Percentiles rank a stretch among this genome's conserved stretches.
These are phyloP conservation scores for Chalciporus piperatus DNA, from an alignment of 768 basidiomycete species.

Conservation along the genomic window DNA sequence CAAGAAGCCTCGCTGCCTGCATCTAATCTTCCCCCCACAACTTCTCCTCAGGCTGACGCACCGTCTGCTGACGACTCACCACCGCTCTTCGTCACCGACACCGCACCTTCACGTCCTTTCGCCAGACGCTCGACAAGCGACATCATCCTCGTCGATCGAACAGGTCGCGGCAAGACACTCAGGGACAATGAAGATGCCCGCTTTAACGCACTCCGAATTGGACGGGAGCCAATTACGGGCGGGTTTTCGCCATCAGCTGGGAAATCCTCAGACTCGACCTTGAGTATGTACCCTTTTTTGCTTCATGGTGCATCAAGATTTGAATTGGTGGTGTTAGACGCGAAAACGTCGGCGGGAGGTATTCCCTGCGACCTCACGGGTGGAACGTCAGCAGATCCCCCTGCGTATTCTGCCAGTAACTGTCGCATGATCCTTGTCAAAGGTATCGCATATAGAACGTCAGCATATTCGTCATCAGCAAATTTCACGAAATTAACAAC, in stretches of 20 bases:
- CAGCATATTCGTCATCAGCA: neutral
- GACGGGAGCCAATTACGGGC: neutral
- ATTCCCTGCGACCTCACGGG: neutral
- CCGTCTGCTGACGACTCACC: neutral
- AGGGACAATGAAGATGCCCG: conserved; percentile 12
- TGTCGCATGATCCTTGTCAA: conserved; percentile 29
- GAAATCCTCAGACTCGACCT: conserved; percentile 1
- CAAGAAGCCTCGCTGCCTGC: neutral
- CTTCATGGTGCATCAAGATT: neutral
- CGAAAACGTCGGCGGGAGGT: neutral
- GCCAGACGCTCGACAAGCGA: conserved; percentile 14
- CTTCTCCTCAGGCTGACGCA: neutral
- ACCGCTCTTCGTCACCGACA: conserved; percentile 40
- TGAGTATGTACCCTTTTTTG: conserved; percentile 6
- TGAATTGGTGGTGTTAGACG: neutral
- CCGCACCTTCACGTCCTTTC: conserved; percentile 25
- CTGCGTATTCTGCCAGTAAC: conserved; percentile 20
- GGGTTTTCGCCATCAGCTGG: neutral
- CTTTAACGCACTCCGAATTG: neutral
- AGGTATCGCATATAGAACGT: conserved; percentile 29
- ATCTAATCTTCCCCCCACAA: neutral
- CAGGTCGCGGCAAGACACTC: conserved; percentile 10
- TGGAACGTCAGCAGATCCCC: conserved; percentile 9
- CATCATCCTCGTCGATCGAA: conserved; percentile 21
- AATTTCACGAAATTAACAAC: neutral